Conservation (phyloP, 1,139 yeast species). For the Suhomyces yuchorum region DNA sequence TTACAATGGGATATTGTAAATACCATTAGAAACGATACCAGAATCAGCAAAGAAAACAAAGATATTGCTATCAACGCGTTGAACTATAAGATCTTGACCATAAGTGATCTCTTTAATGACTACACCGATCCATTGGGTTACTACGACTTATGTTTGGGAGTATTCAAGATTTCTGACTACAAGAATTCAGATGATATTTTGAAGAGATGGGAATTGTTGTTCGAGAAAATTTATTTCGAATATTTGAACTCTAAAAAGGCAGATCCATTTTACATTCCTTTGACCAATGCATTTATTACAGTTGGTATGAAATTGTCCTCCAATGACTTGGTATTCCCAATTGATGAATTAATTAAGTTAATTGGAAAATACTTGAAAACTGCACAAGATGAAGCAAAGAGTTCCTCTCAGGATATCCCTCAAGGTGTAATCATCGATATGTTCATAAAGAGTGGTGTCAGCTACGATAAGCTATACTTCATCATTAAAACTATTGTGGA, state of each 20-base stretch:
- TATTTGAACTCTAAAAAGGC: slow-evolving; percentile 31
- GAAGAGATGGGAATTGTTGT: slow-evolving; percentile 68
- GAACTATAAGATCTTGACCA: slow-evolving; percentile 64
- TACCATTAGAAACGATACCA: slow-evolving; percentile 58
- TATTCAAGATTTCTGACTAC: slow-evolving; percentile 82
- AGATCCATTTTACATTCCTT: slow-evolving; percentile 41
- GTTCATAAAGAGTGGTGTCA: slow-evolving; percentile 74
- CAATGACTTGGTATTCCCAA: slow-evolving; percentile 78
- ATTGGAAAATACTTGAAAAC: slow-evolving; percentile 45
- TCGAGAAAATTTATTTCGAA: slow-evolving; percentile 49
- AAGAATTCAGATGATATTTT: slow-evolving; percentile 72
- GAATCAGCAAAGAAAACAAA: slow-evolving; percentile 52
- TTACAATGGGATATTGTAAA: slow-evolving; percentile 80
- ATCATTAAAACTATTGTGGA: slow-evolving; percentile 70
- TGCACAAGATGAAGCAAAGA: slow-evolving; percentile 37
- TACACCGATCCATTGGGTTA: slow-evolving; percentile 89
- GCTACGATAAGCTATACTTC: slow-evolving; percentile 69
- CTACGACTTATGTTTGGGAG: slow-evolving; percentile 74
- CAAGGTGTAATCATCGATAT: slow-evolving; percentile 57
- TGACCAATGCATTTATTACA: slow-evolving; percentile 40
- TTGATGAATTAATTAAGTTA: slow-evolving; percentile 68
- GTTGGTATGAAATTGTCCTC: slow-evolving; percentile 49
- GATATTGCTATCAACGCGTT: slow-evolving; percentile 55
- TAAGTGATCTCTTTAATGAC: slow-evolving; percentile 80
- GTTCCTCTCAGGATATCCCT: slow-evolving; percentile 42